These are phyloP conservation scores for Calonectria honghensis DNA, from an alignment of 2,329 filamentous ascomycete species.

Conservation along the genomic window DNA sequence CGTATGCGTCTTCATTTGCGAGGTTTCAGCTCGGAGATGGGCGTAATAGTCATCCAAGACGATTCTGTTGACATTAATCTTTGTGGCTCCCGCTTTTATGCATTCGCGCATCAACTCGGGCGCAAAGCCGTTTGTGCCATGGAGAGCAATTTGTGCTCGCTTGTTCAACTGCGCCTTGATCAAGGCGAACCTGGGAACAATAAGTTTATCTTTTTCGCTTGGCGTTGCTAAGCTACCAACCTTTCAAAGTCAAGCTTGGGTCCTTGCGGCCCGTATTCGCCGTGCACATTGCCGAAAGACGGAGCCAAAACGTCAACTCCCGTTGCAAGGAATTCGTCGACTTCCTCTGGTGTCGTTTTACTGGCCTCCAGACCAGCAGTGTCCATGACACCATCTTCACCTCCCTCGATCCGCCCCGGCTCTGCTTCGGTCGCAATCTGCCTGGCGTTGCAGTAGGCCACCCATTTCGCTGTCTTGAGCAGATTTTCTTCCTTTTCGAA, in stretches of 20 bases:
- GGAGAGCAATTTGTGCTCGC: not conserved
- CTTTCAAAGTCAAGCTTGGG: constrained; percentile 73
- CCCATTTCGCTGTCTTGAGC: constrained; percentile 35
- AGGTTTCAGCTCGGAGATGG: constrained; percentile 11
- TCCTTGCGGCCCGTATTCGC: constrained; percentile 80
- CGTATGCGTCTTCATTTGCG: not conserved
- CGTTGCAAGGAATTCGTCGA: constrained; percentile 80
- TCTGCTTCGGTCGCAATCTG: constrained; percentile 46
- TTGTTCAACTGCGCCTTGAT: constrained; percentile 8
- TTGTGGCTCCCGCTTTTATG: constrained; percentile 71
- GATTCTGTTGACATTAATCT: constrained; percentile 75
- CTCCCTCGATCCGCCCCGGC: constrained; percentile 59
- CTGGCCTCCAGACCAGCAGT: constrained; percentile 65
- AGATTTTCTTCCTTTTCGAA: constrained; percentile 83
- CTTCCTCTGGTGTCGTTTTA: constrained; percentile 81
- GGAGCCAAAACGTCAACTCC: constrained; percentile 85
- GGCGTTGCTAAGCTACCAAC: not conserved
- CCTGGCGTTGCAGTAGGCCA: constrained; percentile 32
- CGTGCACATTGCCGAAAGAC: constrained; percentile 86
- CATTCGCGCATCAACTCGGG: constrained; percentile 70
- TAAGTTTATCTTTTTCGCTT: not conserved
- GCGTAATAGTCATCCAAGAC: constrained; percentile 61
- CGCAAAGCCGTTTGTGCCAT: constrained; percentile 73
- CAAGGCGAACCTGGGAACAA: not conserved
- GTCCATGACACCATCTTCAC: constrained; percentile 83